These are phyloP conservation scores for Stagonosporopsis vannaccii DNA, from an alignment of 2,329 filamentous ascomycete species.

Conservation along the genomic window DNA sequence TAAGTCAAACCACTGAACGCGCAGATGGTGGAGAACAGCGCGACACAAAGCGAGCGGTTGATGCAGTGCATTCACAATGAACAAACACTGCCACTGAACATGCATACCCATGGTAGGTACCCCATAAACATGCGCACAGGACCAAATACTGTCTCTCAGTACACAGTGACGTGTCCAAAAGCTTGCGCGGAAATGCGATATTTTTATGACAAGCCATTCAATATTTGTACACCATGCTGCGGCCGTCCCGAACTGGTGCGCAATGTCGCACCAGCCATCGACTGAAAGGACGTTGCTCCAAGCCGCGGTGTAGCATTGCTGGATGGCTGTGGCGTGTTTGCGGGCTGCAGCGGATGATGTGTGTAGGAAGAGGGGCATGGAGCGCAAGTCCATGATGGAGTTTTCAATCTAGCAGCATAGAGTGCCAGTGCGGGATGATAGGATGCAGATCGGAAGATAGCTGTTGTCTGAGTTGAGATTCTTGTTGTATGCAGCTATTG, in stretches of 20 bases:
- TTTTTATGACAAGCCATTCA: not conserved
- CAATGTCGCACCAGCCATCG: not conserved
- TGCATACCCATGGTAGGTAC: not conserved
- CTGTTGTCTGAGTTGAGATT: not conserved
- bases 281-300: not conserved
- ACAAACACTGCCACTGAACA: not conserved
- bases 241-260: not conserved
- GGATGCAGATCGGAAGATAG: not conserved
- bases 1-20: too few relatives aligned
- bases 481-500: not conserved
- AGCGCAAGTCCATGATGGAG: not conserved
- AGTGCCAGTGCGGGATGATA: not conserved
- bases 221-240: not conserved
- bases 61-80: not conserved
- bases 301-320: not conserved
- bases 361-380: not conserved
- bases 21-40: not conserved
- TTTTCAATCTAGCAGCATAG: not conserved
- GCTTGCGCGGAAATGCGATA: not conserved
- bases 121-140: not conserved
- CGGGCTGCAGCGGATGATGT: not conserved
- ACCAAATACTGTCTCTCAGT: not conserved
- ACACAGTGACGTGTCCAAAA: not conserved
- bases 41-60: not conserved
- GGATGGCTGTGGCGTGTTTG: not conserved